A percentile compares a stretch with the other conserved stretches of the same genome.
These are phyloP conservation scores for Saccharum officinarum DNA, from an alignment of 176 grass and related monocot genomes.

Conservation along the genomic window DNA sequence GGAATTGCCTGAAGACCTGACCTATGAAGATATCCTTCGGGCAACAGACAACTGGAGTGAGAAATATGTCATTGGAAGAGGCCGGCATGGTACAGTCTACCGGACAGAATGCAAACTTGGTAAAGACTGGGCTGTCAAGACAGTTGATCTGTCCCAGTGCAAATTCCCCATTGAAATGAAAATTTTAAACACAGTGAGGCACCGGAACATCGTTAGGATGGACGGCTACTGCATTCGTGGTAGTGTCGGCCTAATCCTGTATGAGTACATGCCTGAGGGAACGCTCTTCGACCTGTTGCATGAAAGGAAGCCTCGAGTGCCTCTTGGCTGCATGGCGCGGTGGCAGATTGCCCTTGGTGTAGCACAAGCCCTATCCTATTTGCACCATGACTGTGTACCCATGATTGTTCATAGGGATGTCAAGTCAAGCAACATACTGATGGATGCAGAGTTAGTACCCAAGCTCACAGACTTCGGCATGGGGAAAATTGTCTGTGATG, in stretches of 20 bases:
- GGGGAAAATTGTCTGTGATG: constrained; percentile 39
- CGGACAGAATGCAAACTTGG: constrained; percentile 31
- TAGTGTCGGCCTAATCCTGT: constrained; percentile 46
- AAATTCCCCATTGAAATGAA: constrained; percentile 61
- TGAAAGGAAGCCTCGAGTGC: constrained; percentile 32
- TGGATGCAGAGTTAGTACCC: constrained; percentile 56
- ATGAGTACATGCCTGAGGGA: constrained; percentile 54
- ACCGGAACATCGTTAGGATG: constrained; percentile 66
- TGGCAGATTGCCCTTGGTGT: constrained; percentile 41
- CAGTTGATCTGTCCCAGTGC: constrained; percentile 41
- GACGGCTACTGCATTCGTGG: constrained; percentile 64
- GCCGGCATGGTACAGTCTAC: constrained; percentile 58
- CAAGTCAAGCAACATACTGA: constrained; percentile 61
- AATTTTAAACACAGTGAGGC: constrained; percentile 54
- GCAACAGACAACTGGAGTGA: constrained; percentile 58
- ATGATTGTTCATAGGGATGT: constrained; percentile 69
- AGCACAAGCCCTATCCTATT: constrained; percentile 62
- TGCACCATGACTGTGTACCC: constrained; percentile 72
- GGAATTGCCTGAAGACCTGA: constrained; percentile 44
- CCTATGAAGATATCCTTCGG: constrained; percentile 51
- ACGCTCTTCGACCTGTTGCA: constrained; percentile 56
- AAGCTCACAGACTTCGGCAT: constrained; percentile 67
- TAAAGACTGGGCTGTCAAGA: constrained; percentile 63
- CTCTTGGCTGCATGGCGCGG: constrained; percentile 40
- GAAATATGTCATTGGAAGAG: constrained; percentile 61